Base-by-base conservation (phyloP, 2,329 filamentous ascomycete genomes). In the Microcyclospora pomicola region DNA sequence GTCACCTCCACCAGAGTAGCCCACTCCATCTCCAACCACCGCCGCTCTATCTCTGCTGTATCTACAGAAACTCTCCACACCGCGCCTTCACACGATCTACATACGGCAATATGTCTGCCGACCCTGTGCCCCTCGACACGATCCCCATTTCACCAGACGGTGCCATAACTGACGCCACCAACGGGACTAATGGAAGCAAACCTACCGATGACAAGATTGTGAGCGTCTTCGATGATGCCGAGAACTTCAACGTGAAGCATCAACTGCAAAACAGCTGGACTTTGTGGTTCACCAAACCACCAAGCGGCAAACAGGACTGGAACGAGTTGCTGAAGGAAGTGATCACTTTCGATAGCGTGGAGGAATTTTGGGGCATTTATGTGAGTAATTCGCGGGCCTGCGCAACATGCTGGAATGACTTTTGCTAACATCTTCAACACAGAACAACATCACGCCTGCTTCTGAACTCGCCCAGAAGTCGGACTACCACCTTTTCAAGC, bases 191-290 rank as follows among this genome's bases (percentile, higher is more conserved):
- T 47, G 55, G 61, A 41, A 55, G 59, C 27, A 52, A 55, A 39
- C 49, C 44, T 16, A 40, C 63, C 29, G 63, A 64, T 48, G 54
- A 56, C 44, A 79, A 87, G 59, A 69, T 82, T 36, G 72, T 94
- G 54, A 98, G 91, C 34, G 88, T 98, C 52, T 98, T 98, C 69
- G 87, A 98, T 61, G 86, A 96, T 67, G 82, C 91, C 53, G 82
- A 95, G 50, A 95, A 98, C 72, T 98, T 98, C 75, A 98, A 93
- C 55, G 91, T 98, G 64, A 98, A 96, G 74, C 91, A 98, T 63
- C 88, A 87, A 49, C 74, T 98, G 44, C 87, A 93, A 74, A 82
- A 95, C 71, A 82, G 83, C 60, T 98, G 91, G 91, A 96, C 91
- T 42, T 72, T 98, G 40, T 98, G 92, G 92, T 98, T 96, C 71